A percentile compares a stretch with the other conserved stretches of the same genome.
Conservation (phyloP, 2,329 filamentous ascomycete species). For the Cylindrodendrum hubeiense region DNA sequence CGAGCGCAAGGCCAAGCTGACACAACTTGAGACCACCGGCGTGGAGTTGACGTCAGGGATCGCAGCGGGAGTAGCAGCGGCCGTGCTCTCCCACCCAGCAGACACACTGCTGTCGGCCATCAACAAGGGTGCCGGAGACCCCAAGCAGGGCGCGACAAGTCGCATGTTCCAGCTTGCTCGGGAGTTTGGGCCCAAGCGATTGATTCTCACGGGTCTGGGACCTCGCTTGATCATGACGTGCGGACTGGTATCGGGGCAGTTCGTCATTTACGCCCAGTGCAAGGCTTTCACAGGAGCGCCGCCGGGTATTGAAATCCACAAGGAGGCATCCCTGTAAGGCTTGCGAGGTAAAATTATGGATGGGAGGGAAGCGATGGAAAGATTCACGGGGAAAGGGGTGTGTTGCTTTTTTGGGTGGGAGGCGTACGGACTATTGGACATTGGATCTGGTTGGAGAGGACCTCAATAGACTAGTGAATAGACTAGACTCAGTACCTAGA, state of each 20-base stretch:
- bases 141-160: slow-evolving; percentile 59
- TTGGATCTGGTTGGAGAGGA: not conserved
- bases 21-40: slow-evolving; percentile 79
- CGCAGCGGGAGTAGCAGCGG: slow-evolving; percentile 88
- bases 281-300: slow-evolving; percentile 65
- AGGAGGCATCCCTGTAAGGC: slow-evolving; percentile 52
- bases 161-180: slow-evolving; percentile 65
- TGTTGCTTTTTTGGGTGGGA: slow-evolving; percentile 10
- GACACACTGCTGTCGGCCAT: slow-evolving; percentile 72
- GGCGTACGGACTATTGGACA: not conserved
- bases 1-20: slow-evolving; percentile 74
- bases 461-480: no score
- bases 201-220: slow-evolving; percentile 62
- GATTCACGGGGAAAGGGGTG: slow-evolving; percentile 24
- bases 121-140: slow-evolving; percentile 66
- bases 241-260: slow-evolving; percentile 64
- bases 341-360: not conserved
- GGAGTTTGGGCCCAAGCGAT: slow-evolving; percentile 63
- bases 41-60: slow-evolving; percentile 90
- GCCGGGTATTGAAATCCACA: slow-evolving; percentile 65
- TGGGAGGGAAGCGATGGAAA: no score
- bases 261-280: slow-evolving; percentile 68
- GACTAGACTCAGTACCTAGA: no score
- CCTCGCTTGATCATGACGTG: slow-evolving; percentile 67
- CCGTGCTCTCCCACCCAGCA: slow-evolving; percentile 89